Evolutionary conservation across 495 filamentous ascomycete genomes (phyloP), one percentile per base, ranked within the genome.

Genomic region (Hyphodiscus hymeniophilus): DNA sequence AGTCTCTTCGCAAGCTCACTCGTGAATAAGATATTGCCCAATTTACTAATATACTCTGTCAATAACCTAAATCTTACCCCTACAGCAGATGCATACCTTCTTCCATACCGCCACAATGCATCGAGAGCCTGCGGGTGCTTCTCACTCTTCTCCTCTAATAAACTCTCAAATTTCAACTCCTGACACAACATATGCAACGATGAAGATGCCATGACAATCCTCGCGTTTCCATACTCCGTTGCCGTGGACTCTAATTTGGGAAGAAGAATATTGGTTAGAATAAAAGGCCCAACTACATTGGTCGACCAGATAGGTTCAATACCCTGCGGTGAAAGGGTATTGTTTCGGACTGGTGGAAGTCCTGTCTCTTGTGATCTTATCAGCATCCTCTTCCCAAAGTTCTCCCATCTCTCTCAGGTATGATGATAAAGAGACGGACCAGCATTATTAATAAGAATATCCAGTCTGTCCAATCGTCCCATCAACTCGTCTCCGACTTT

Each of bases 371-470:
- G n/a, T n/a, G n/a, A n/a, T n/a, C n/a, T n/a, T n/a, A n/a, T n/a
- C n/a, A n/a, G n/a, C n/a, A n/a, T n/a, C n/a, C n/a, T n/a, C n/a
- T n/a, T n/a, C n/a, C n/a, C n/a, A n/a, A n/a, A n/a, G n/a, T n/a
- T n/a, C n/a, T n/a, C n/a, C n/a, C n/a, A n/a, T n/a, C n/a, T n/a
- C n/a, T n/a, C n/a, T n/a, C n/a, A n/a, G n/a, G n/a, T n/a, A n/a
- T n/a, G n/a, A n/a, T n/a, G n/a, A n/a, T n/a, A 28, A 28, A 10
- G 26, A 10, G 26, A 28, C 21, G 13, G 16, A 24, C 40, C 40
- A 63, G 46, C n/a, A 70, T 59, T 11, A 69, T 42, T 42, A 16
- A 42, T 16, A 3, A 42, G 16, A 4, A 42, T 31, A 23, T 42
- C 40, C 2, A 42, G 16, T 15, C 40, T 24, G 22, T 42, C 40